Evolutionary conservation across 306 rosid species (phyloP), one percentile per base, ranked within the genome.

Genomic region (Vigna radiata): DNA sequence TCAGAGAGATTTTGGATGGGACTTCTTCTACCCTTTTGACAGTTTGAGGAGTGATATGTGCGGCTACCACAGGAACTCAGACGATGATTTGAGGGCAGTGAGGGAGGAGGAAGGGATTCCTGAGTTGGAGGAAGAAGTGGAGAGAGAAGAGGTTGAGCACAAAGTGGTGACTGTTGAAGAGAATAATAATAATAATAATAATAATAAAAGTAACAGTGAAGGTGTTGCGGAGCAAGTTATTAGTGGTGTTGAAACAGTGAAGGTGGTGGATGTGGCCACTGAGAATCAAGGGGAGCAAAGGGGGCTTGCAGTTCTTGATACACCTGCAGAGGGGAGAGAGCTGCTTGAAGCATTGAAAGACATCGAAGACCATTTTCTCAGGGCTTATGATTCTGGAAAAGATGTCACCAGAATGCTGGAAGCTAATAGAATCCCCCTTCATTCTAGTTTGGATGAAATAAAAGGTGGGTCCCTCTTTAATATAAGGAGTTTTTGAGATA

Each of bases 81-180:
- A 96, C 3, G 97, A 95, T 18, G 91, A 92, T 82, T 48, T 96
- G 79, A 87, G 92, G 83, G 91, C 79, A 29, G 99, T 95, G 87
- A 92, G 97, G 82, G 96, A 92, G 82, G 93, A 96, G 77, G 99
- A 96, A 79, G 99, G 99, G 81, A 95, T 95, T 78, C 98, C 99
- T 13, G 99, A 95, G 84, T 85, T 95, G 0, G 98, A 92, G 80
- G 99, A 95, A 81, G 97, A 83, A 73, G 91, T 77, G 14, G 88
- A 76, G 58, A 83, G 87, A 62, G 89, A 75, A 70, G 84, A 83
- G 55, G 27, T 82, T 81, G 87, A 75, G 46, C 74, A 82, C 48
- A 87, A 86, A 71, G 90, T 70, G 25, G 73, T 67, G 41, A 79
- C 53, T 79, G 81, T 65, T 73, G 92, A 86, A 46, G 91, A 86